Conservation (phyloP, 768 basidiomycete genomes). For the Macrocybe gigantea region DNA sequence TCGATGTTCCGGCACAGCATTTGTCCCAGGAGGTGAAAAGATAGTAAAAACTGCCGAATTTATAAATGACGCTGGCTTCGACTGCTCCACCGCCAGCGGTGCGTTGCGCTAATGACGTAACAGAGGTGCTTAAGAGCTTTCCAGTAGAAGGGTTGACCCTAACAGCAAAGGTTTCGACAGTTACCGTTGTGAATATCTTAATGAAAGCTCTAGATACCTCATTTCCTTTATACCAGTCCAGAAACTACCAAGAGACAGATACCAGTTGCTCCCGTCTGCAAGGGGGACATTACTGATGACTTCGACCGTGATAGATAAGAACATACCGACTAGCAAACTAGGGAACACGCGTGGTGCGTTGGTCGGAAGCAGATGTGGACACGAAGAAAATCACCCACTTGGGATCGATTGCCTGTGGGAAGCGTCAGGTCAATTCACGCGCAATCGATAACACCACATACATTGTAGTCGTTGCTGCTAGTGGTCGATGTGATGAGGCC, state of each 20-base stretch:
- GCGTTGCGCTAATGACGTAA: slow-evolving; percentile 40
- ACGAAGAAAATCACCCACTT: slow-evolving; percentile 25
- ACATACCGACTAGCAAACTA: too few relatives aligned
- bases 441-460: slow-evolving; percentile 12
- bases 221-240: slow-evolving; percentile 42
- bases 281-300: not conserved
- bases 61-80: slow-evolving; percentile 43
- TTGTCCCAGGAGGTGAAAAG: slow-evolving; percentile 52
- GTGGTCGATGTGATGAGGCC: slow-evolving; percentile 43
- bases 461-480: slow-evolving; percentile 34
- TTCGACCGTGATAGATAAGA: not conserved
- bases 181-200: not conserved
- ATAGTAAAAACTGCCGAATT: slow-evolving; percentile 42
- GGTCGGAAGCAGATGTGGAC: not conserved
- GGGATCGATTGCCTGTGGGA: slow-evolving; percentile 42
- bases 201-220: not conserved
- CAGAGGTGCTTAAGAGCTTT: slow-evolving; percentile 27
- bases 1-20: slow-evolving; percentile 43
- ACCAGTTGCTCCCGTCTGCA: slow-evolving; percentile 40
- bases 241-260: slow-evolving; percentile 46
- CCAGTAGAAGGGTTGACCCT: slow-evolving; percentile 36
- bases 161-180: not conserved
- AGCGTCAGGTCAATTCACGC: not conserved
- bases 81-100: slow-evolving; percentile 38
- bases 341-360: not conserved